phyloP scores from a whole-genome alignment of 1,284 basidiomycete species.

The Pseudozyma sp. region DNA sequence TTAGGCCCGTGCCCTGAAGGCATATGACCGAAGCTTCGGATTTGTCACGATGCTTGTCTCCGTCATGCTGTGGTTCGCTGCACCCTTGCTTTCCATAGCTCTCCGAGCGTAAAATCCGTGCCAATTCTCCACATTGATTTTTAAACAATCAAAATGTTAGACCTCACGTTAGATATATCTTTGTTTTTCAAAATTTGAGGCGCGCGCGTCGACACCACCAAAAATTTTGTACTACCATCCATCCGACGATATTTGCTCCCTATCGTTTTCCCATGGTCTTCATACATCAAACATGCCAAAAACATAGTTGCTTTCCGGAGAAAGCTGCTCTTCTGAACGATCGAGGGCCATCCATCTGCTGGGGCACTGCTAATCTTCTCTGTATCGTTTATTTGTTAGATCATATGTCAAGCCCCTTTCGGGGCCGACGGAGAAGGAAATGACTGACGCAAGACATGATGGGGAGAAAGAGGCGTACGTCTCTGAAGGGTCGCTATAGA shows the following conservation, averaged over 20 bases:
- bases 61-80: neutral
- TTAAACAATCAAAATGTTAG: too few species aligned
- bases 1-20: constrained; percentile 2
- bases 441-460: neutral
- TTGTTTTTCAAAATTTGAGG: too few species aligned
- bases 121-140: neutral
- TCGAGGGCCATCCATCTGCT: constrained; percentile 26
- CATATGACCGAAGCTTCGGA: neutral
- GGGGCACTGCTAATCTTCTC: constrained; percentile 46
- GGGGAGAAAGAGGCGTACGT: constrained; percentile 6
- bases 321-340: constrained; percentile 40
- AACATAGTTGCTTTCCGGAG: constrained; percentile 46
- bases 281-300: constrained; percentile 8
- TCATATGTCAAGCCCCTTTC: constrained; percentile 50
- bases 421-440: constrained; percentile 21
- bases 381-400: constrained; percentile 53
- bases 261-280: neutral
- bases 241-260: neutral
- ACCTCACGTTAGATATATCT: too few species aligned
- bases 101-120: constrained; percentile 1
- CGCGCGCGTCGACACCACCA: neutral
- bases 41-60: constrained; percentile 4
- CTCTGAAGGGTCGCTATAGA: constrained; percentile 7
- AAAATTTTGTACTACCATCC: neutral
- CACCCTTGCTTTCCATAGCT: too few species aligned